These are phyloP conservation scores for Penicillium argentinense DNA, from an alignment of 495 filamentous ascomycete genomes.

Conservation along the genomic window DNA sequence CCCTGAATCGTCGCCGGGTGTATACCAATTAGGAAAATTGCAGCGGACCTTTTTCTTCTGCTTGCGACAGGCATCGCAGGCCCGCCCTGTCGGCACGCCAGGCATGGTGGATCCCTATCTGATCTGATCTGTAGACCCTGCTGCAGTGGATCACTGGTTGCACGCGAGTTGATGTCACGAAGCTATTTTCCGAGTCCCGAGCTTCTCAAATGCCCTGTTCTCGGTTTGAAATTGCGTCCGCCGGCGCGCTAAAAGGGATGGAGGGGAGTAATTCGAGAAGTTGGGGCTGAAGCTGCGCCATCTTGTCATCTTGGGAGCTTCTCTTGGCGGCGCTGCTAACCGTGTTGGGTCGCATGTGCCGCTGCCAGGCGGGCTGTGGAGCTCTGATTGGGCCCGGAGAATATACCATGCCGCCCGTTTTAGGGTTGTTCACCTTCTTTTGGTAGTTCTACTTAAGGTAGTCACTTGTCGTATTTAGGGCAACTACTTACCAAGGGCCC, in stretches of 20 bases:
- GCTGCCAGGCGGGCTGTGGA: constrained; percentile 8
- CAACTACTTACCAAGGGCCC: too few species aligned
- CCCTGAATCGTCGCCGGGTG: background rate
- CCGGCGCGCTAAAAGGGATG: background rate
- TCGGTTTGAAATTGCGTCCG: background rate
- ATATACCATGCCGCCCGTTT: background rate
- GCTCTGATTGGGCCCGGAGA: background rate
- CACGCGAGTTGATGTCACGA: background rate
- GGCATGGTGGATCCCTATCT: constrained; percentile 36
- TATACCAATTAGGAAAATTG: background rate
- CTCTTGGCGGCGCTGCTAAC: constrained; percentile 13
- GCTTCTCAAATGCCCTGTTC: too few species aligned
- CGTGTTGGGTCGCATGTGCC: constrained; percentile 16
- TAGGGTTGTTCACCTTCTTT: too few species aligned
- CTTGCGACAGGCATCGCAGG: constrained; percentile 51
- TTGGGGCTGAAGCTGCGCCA: constrained; percentile 3
- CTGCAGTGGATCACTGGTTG: background rate
- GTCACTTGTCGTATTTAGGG: too few species aligned
- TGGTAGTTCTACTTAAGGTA: too few species aligned
- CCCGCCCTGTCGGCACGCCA: constrained; percentile 48
- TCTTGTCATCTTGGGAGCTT: constrained; percentile 4
- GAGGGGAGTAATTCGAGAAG: constrained; percentile 2
- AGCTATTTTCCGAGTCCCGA: too few species aligned
- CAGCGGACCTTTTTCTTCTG: constrained; percentile 53
- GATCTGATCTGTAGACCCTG: constrained; percentile 6